Conservation (phyloP, 345 rosid genomes). For the Rhodamnia argentea region DNA sequence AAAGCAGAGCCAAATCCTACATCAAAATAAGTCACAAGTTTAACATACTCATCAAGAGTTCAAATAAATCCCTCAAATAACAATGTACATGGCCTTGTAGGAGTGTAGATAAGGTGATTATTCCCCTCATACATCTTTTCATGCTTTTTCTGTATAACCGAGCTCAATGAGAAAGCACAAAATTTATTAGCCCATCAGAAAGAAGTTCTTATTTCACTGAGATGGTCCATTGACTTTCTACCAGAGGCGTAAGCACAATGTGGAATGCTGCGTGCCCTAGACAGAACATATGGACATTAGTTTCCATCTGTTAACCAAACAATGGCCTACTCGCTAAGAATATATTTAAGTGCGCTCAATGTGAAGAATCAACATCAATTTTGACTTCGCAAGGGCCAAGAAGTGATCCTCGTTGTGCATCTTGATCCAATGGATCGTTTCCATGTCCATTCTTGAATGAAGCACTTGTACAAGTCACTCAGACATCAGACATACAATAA, state of each 20-base stretch:
- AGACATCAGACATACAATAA: neutral
- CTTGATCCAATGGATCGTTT: neutral
- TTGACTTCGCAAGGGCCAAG: neutral
- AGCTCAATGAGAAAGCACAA: neutral
- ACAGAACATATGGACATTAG: neutral
- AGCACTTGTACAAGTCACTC: neutral
- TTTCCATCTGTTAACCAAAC: neutral
- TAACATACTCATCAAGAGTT: neutral
- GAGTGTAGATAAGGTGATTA: neutral
- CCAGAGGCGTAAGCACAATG: neutral
- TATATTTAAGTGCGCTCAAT: neutral
- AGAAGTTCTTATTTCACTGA: neutral
- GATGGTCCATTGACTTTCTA: neutral
- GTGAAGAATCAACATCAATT: neutral
- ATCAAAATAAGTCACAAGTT: neutral
- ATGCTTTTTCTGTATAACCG: neutral
- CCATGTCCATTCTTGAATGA: neutral
- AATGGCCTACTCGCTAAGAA: neutral
- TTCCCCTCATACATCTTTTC: neutral
- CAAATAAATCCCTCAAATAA: neutral
- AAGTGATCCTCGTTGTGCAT: neutral
- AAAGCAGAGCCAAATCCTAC: constrained; percentile 95
- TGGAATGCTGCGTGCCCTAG: neutral
- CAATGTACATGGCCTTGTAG: neutral
- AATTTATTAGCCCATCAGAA: neutral